phyloP scores from a whole-genome alignment of 805 yeast species.

The Candida piceae region DNA sequence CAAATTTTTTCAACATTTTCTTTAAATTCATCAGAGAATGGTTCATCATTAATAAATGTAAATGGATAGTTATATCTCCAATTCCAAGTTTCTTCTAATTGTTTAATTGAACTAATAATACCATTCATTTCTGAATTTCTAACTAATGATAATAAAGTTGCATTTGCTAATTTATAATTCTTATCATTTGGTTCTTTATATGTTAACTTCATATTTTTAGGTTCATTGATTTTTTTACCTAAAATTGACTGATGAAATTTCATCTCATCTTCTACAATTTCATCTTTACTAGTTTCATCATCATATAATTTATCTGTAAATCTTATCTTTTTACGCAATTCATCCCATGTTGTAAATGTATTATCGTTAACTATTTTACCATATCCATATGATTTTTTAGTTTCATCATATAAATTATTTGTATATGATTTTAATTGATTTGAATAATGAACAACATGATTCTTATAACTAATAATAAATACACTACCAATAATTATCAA shows the following conservation, averaged over 20 bases:
- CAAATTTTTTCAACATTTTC: constrained; percentile 34
- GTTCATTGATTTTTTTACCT: constrained; percentile 38
- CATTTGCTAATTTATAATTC: constrained; percentile 43
- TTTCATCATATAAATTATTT: too few relatives aligned
- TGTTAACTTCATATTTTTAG: constrained; percentile 33
- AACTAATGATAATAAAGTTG: constrained; percentile 68
- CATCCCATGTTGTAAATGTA: too few relatives aligned
- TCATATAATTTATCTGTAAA: too few relatives aligned
- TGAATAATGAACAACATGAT: not conserved
- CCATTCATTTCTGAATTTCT: constrained; percentile 53
- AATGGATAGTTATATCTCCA: constrained; percentile 67
- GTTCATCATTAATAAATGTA: constrained; percentile 66
- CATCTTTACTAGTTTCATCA: constrained; percentile 8
- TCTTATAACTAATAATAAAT: not conserved
- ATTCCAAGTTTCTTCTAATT: constrained; percentile 61
- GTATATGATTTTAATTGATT: not conserved
- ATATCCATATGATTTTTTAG: too few relatives aligned
- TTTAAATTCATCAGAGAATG: constrained; percentile 57
- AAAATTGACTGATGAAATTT: constrained; percentile 34
- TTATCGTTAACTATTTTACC: too few relatives aligned
- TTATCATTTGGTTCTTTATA: constrained; percentile 13
- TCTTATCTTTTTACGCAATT: too few relatives aligned
- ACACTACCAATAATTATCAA: not conserved
- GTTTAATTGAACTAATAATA: constrained; percentile 47
- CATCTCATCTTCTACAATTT: constrained; percentile 33